Percentiles rank a stretch among this genome's conserved stretches.
phyloP scores from a whole-genome alignment of 1,284 basidiomycete genomes.

The Farysia itapuensis region DNA sequence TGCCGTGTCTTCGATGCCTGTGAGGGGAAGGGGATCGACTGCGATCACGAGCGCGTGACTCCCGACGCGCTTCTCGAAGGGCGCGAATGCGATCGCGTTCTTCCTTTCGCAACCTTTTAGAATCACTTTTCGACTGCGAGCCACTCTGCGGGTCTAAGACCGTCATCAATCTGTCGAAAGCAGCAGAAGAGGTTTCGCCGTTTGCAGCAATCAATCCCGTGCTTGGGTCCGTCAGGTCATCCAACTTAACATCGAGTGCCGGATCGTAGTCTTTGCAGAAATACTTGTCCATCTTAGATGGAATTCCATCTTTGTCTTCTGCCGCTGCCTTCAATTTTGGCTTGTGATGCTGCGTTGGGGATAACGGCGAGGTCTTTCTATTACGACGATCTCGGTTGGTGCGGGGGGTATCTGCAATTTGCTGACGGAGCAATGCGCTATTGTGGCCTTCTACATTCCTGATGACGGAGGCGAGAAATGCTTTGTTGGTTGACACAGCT shows the following conservation, averaged over 20 bases:
- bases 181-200: too few species aligned
- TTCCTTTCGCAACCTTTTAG: not conserved
- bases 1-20: slow-evolving; percentile 1
- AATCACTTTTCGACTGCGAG: not conserved
- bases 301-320: not conserved
- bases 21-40: not conserved
- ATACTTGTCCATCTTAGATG: slow-evolving; percentile 53
- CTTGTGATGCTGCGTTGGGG: not conserved
- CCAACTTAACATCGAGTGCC: slow-evolving; percentile 3
- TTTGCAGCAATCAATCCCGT: slow-evolving; percentile 7
- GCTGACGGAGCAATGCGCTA: slow-evolving; percentile 17
- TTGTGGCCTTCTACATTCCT: slow-evolving; percentile 49
- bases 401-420: slow-evolving; percentile 2
- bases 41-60: not conserved
- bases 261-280: slow-evolving; percentile 27
- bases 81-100: slow-evolving; percentile 1
- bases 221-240: slow-evolving; percentile 6
- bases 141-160: too few species aligned
- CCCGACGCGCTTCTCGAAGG: not conserved
- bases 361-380: not conserved
- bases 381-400: not conserved
- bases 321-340: not conserved
- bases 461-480: slow-evolving; percentile 40
- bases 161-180: slow-evolving; percentile 1
- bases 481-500: slow-evolving; percentile 37